Percentiles rank a stretch among this genome's conserved stretches.
Conservation (phyloP, 345 rosid genomes). For the Hevea brasiliensis region DNA sequence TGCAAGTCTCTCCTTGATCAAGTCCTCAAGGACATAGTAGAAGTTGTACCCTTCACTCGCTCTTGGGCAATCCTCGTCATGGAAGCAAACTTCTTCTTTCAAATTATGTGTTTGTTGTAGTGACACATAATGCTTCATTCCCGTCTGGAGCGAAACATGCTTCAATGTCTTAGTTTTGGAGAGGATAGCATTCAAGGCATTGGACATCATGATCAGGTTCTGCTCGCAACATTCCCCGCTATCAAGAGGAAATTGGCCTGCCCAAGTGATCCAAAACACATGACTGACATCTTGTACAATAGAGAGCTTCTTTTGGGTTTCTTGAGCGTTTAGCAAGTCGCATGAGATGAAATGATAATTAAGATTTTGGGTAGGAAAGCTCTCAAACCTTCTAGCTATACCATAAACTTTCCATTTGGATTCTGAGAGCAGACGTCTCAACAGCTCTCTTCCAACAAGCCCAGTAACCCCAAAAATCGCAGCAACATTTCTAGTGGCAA, state of each 20-base stretch:
- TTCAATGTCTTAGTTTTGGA: conserved; percentile 49
- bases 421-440: conserved; percentile 46
- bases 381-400: conserved; percentile 63
- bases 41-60: conserved; percentile 39
- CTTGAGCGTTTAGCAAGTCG: conserved; percentile 58
- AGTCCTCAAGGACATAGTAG: conserved; percentile 76
- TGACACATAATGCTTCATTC: conserved; percentile 79
- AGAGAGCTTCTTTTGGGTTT: conserved; percentile 50
- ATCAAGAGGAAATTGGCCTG: conserved; percentile 53
- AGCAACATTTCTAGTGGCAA: conserved; percentile 45
- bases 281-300: conserved; percentile 57
- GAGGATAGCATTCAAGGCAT: conserved; percentile 63
- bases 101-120: conserved; percentile 25
- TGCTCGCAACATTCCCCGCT: conserved; percentile 61
- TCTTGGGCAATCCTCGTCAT: conserved; percentile 66
- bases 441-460: conserved; percentile 78
- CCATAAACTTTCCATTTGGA: conserved; percentile 77
- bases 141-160: conserved; percentile 83
- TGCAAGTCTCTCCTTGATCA: conserved; percentile 53
- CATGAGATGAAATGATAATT: conserved; percentile 70
- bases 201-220: conserved; percentile 66
- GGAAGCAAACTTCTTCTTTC: conserved; percentile 26
- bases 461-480: conserved; percentile 83
- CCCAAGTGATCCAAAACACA: conserved; percentile 89
- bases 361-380: conserved; percentile 32